phyloP scores from a whole-genome alignment of 257 asterid species.

The Parsonsia alboflavescens region DNA sequence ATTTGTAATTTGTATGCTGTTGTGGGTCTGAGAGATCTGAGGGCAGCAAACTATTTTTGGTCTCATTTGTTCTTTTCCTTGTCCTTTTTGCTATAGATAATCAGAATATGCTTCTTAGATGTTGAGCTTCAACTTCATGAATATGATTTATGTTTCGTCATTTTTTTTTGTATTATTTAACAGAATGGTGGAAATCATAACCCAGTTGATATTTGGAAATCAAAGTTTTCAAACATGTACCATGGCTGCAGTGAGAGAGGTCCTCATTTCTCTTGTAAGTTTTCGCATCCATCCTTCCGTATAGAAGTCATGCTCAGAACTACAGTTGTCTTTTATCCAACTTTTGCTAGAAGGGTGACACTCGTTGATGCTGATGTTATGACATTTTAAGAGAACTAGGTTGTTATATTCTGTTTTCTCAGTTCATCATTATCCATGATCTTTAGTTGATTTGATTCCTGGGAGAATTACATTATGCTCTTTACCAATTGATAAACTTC shows the following conservation, averaged over 20 bases:
- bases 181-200: slow-evolving; percentile 61
- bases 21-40: neutral
- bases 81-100: neutral
- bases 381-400: neutral
- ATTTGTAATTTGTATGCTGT: neutral
- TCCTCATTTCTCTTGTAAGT: slow-evolving; percentile 65
- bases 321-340: neutral
- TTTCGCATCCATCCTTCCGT: neutral
- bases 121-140: neutral
- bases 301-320: neutral
- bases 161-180: neutral
- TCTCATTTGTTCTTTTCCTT: neutral
- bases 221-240: slow-evolving; percentile 64
- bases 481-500: neutral
- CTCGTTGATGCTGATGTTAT: neutral
- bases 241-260: slow-evolving; percentile 87
- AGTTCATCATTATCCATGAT: neutral
- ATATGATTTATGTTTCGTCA: neutral
- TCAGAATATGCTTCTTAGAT: neutral
- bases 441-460: neutral
- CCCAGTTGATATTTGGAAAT: slow-evolving; percentile 87
- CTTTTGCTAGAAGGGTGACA: neutral
- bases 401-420: neutral
- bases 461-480: neutral
- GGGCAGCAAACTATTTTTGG: neutral